A percentile compares a stretch with the other conserved stretches of the same genome.
Conservation (phyloP, 176 grass and related monocot genomes). For the Hsuehochloa calcarea region DNA sequence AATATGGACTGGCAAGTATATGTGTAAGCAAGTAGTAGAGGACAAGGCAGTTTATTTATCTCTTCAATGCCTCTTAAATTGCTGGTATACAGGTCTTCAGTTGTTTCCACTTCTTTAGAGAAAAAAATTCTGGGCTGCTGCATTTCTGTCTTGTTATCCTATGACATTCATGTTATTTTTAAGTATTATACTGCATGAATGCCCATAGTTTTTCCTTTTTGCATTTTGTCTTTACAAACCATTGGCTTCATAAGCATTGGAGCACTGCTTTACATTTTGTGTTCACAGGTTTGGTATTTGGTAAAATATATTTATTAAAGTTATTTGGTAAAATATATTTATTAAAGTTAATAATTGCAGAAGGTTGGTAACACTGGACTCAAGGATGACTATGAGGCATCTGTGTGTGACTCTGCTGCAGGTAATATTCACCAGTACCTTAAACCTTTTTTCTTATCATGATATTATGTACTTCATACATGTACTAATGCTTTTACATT, state of each 20-base stretch:
- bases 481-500: constrained; percentile 20
- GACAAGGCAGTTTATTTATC: neutral
- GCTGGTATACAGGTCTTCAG: neutral
- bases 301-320: constrained; percentile 29
- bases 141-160: neutral
- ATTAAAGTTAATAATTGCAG: constrained; percentile 45
- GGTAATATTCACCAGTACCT: constrained; percentile 44
- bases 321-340: constrained; percentile 36
- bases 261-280: constrained; percentile 1
- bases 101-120: constrained; percentile 4
- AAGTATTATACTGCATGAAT: constrained; percentile 12
- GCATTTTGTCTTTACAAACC: neutral
- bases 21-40: constrained; percentile 13
- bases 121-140: neutral
- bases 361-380: constrained; percentile 46
- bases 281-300: constrained; percentile 8
- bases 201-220: neutral
- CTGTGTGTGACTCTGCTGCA: constrained; percentile 68
- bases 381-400: constrained; percentile 70
- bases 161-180: neutral
- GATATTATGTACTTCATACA: constrained; percentile 20
- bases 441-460: neutral
- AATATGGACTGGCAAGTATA: neutral
- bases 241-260: constrained; percentile 6
- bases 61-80: constrained; percentile 2